Percentiles rank a stretch among this genome's conserved stretches.
Evolutionary conservation across 1,284 basidiomycete species (phyloP).

Genomic region (Coriolopsis trogii): DNA sequence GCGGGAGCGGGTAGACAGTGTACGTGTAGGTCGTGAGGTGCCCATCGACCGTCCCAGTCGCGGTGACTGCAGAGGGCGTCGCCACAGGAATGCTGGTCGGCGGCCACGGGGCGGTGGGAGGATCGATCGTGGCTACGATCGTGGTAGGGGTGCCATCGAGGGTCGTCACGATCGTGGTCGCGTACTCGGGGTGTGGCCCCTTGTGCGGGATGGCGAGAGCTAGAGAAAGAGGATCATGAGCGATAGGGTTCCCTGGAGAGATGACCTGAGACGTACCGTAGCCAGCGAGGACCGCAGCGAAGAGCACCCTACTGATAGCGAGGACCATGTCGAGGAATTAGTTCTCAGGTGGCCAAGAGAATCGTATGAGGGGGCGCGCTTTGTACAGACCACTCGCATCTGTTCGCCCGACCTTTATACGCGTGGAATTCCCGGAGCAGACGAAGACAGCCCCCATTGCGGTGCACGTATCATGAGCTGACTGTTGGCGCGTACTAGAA

Average conservation of each 20-base stretch:
- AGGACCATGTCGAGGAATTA: no score
- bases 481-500: no score
- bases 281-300: not conserved
- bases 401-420: no score
- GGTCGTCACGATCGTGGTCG: not conserved
- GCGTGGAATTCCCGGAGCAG: no score
- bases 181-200: not conserved
- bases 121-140: not conserved
- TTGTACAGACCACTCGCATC: no score
- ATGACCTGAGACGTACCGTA: no score
- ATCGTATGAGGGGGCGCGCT: no score
- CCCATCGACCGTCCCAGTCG: not conserved
- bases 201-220: not conserved
- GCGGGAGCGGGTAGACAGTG: not conserved
- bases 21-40: not conserved
- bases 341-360: no score
- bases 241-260: not conserved
- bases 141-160: not conserved
- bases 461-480: no score
- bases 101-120: not conserved
- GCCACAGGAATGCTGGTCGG: not conserved
- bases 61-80: not conserved
- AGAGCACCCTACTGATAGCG: not conserved
- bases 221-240: not conserved
- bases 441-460: no score